Percentiles rank a stretch among this genome's conserved stretches.
These are phyloP conservation scores for Hemileccinum impolitum DNA, from an alignment of 768 basidiomycete species.

Conservation along the genomic window DNA sequence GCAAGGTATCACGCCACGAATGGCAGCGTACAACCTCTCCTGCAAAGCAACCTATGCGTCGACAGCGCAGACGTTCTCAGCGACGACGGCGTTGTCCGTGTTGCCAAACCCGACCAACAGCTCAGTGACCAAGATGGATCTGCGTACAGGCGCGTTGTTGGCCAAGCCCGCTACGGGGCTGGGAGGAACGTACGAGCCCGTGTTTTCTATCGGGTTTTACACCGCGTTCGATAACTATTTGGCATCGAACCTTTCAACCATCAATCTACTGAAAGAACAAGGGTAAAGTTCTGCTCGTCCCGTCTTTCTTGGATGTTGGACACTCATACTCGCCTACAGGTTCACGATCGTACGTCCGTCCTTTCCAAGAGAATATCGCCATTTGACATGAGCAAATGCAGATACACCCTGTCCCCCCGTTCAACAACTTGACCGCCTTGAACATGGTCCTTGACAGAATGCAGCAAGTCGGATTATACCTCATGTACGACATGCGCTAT, in stretches of 20 bases:
- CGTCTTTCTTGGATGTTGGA: neutral
- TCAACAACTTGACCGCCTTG: slow-evolving; percentile 55
- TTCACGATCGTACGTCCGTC: slow-evolving; percentile 32
- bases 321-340: slow-evolving; percentile 5
- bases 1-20: slow-evolving; percentile 41
- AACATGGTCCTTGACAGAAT: slow-evolving; percentile 62
- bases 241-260: slow-evolving; percentile 19
- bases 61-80: slow-evolving; percentile 42
- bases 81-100: slow-evolving; percentile 44
- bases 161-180: slow-evolving; percentile 50
- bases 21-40: slow-evolving; percentile 26
- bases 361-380: neutral
- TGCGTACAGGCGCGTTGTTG: slow-evolving; percentile 54
- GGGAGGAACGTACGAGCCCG: slow-evolving; percentile 46
- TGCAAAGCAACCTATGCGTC: slow-evolving; percentile 28
- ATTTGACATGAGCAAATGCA: slow-evolving; percentile 13
- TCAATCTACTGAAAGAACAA: slow-evolving; percentile 32
- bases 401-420: slow-evolving; percentile 72
- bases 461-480: slow-evolving; percentile 64
- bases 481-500: slow-evolving; percentile 84
- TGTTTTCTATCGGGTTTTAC: slow-evolving; percentile 46
- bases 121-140: slow-evolving; percentile 62
- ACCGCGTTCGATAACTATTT: slow-evolving; percentile 39
- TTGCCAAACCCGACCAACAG: slow-evolving; percentile 49
- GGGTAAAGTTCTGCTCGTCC: slow-evolving; percentile 17